Evolutionary conservation across 441 rosid species (phyloP).

Genomic region (Adansonia rubrostipa): DNA sequence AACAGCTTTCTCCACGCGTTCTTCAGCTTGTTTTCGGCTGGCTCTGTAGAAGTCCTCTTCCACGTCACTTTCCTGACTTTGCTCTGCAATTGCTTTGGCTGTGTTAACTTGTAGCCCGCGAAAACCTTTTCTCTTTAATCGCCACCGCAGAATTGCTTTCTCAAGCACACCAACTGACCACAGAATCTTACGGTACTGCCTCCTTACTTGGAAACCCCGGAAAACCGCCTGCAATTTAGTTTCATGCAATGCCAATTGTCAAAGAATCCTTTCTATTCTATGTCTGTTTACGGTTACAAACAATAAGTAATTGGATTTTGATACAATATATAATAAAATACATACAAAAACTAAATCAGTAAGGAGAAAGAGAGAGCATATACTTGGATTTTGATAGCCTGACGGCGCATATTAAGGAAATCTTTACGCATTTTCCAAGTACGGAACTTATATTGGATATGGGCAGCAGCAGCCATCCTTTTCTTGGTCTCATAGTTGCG

Average conservation of each 20-base stretch:
- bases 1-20: slow-evolving; percentile 82
- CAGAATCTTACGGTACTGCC: slow-evolving; percentile 74
- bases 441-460: slow-evolving; percentile 84
- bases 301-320: neutral
- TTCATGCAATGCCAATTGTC: slow-evolving; percentile 17
- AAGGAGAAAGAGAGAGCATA: slow-evolving; percentile 28
- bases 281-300: neutral
- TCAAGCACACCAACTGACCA: slow-evolving; percentile 98
- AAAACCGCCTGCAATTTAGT: slow-evolving; percentile 67
- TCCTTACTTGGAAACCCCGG: slow-evolving; percentile 84
- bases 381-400: slow-evolving; percentile 86
- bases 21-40: slow-evolving; percentile 90
- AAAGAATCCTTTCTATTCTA: neutral
- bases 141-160: slow-evolving; percentile 94
- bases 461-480: slow-evolving; percentile 83
- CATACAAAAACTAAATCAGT: neutral
- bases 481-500: slow-evolving; percentile 67
- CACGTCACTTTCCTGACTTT: slow-evolving; percentile 43
- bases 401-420: slow-evolving; percentile 74
- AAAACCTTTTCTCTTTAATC: slow-evolving; percentile 83
- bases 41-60: slow-evolving; percentile 83
- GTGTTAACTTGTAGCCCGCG: slow-evolving; percentile 74
- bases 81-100: slow-evolving; percentile 32
- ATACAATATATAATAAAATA: neutral
- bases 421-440: slow-evolving; percentile 80